Conservation (phyloP, 2,329 filamentous ascomycete species). For the Calonectria hongkongensis region DNA sequence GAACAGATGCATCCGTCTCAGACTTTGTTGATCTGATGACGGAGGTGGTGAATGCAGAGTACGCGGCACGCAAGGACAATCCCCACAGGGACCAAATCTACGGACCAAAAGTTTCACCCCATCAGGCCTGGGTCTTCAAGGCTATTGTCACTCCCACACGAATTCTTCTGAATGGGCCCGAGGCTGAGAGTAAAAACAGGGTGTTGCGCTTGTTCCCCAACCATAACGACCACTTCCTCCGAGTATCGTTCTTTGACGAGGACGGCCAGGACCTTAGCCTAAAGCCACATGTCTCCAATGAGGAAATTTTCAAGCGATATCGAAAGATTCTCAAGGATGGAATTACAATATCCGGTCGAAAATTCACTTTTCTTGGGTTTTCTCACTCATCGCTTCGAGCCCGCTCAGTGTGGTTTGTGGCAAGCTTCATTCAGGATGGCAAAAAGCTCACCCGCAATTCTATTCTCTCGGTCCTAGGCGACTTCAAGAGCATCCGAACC, state of each 20-base stretch:
- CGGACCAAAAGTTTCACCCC: constrained; percentile 55
- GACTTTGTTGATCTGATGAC: constrained; percentile 63
- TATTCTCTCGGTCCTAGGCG: constrained; percentile 70
- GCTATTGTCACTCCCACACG: constrained; percentile 77
- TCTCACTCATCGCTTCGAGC: constrained; percentile 85
- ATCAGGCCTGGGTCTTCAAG: constrained; percentile 72
- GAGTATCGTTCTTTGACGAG: constrained; percentile 85
- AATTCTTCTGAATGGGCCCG: constrained; percentile 75
- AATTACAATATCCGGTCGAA: constrained; percentile 78
- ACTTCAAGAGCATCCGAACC: constrained; percentile 70
- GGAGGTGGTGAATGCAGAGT: constrained; percentile 64
- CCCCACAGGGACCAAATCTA: constrained; percentile 52
- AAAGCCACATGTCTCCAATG: constrained; percentile 68
- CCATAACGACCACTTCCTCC: constrained; percentile 78
- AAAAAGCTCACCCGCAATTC: constrained; percentile 58
- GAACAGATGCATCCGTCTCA: constrained; percentile 65
- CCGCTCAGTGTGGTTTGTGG: constrained; percentile 80
- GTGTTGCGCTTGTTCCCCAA: constrained; percentile 80
- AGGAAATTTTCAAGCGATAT: constrained; percentile 76
- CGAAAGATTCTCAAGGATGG: constrained; percentile 74
- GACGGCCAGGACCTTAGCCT: constrained; percentile 78
- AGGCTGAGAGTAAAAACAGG: constrained; percentile 81
- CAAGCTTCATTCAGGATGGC: constrained; percentile 64
- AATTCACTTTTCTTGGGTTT: constrained; percentile 83
- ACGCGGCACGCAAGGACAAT: constrained; percentile 55